A percentile compares a stretch with the other conserved stretches of the same genome.
Evolutionary conservation across 495 filamentous ascomycete genomes (phyloP).

Genomic region (Aspergillus baeticus): DNA sequence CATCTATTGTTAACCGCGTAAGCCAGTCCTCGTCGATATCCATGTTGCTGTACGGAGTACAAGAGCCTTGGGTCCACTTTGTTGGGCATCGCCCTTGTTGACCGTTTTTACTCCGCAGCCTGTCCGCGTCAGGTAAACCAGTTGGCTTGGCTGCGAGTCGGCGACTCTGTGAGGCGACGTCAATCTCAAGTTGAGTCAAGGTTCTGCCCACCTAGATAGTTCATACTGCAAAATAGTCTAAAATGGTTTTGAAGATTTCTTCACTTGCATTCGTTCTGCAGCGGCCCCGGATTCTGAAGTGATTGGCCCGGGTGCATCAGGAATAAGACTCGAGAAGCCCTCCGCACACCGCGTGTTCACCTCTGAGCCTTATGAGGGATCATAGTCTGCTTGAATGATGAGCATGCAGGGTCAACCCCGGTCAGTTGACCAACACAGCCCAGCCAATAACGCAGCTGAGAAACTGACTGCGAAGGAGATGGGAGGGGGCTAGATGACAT

Average conservation of each 20-base stretch:
- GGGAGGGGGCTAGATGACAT: neutral
- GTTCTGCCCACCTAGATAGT: neutral
- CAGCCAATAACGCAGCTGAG: neutral
- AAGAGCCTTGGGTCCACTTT: conserved; percentile 12
- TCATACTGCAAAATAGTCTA: neutral
- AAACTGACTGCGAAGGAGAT: neutral
- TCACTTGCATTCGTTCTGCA: neutral
- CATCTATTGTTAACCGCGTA: neutral
- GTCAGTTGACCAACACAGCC: neutral
- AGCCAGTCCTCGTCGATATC: neutral
- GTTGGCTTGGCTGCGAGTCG: conserved; percentile 21
- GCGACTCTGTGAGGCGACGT: conserved; percentile 11
- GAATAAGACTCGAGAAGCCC: neutral
- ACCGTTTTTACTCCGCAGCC: conserved; percentile 18
- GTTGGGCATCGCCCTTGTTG: conserved; percentile 21
- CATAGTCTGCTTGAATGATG: neutral
- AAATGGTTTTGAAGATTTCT: neutral
- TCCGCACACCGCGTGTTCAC: conserved; percentile 5
- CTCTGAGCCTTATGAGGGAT: neutral
- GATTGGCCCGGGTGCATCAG: neutral
- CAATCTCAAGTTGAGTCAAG: too few relatives aligned
- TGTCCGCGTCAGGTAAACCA: neutral
- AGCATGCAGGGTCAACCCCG: neutral
- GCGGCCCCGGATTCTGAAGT: neutral
- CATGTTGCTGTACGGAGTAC: neutral